Base-by-base conservation (phyloP, 2,329 filamentous ascomycete genomes). In the Paracoccidioides lutzii region DNA sequence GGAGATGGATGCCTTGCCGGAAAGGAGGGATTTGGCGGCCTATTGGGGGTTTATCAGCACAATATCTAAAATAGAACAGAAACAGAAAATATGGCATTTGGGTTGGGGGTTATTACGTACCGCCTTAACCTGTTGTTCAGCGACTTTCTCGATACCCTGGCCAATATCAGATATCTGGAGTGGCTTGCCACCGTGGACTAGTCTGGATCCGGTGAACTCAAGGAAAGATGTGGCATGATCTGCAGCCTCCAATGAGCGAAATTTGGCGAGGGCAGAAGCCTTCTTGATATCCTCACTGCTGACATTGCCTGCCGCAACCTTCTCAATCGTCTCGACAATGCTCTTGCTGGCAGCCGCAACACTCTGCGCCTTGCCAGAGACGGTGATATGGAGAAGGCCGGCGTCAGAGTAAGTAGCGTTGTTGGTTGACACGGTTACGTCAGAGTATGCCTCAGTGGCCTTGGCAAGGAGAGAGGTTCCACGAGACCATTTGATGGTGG, bases 321-420 rank as follows among this genome's bases (percentile, higher is more conserved):
- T 82, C 81, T 95, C 88, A 65, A 98, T 77, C 46, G 84, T 81
- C 71, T 90, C 87, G 64, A 90, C 87, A 42, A 88, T 82, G 67
- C 85, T 85, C 71, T 83, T 79, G 55, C 89, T 86, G 57, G 84
- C 87, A 67, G 81, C 79, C 62, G 83, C 81, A 61, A 98, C 83
- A 61, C 85, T 83, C 53, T 77, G 69, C 48, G 89, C 87, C 52
- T 82, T 76, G 57, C 93, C 94, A 56, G 78, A 82, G 64, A 98
- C 79, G 69, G 88, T 84, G 65, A 96, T 82, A 66, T 87, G 82
- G 63, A 98, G 78, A 50, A 98, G 86, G 66, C 93, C 91, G 62
- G 93, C 88, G 68, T 98, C 93, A 14, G 91, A 95, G 82, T 96
- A 98, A 62, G 85, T 80, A 62, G 83, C 76, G 75, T 93, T 91